Percentiles rank a stretch among this genome's conserved stretches.
phyloP scores from a whole-genome alignment of 2,329 filamentous ascomycete species.

The Ophiostoma novo-ulmi region DNA sequence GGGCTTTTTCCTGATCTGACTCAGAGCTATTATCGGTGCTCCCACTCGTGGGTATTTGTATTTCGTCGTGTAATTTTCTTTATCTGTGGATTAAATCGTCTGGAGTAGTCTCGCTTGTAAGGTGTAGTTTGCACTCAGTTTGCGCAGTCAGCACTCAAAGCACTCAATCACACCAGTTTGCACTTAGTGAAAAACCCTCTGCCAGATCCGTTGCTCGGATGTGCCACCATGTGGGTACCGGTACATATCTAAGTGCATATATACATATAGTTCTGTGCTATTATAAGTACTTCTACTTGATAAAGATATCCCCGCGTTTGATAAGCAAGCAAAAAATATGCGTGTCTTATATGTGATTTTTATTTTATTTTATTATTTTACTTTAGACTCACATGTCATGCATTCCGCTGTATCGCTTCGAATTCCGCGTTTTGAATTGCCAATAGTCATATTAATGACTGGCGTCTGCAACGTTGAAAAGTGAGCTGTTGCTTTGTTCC shows the following conservation, averaged over 20 bases:
- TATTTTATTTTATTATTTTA: background rate
- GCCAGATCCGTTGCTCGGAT: constrained; percentile 19
- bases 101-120: background rate
- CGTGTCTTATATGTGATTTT: background rate
- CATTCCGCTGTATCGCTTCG: background rate
- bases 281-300: background rate
- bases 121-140: background rate
- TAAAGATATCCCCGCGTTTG: background rate
- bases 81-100: background rate
- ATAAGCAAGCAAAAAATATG: background rate
- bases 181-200: constrained; percentile 3
- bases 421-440: background rate
- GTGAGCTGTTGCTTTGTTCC: background rate
- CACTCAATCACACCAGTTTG: background rate
- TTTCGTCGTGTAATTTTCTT: constrained; percentile 5
- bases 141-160: background rate
- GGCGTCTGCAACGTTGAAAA: background rate
- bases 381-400: background rate
- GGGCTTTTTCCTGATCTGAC: background rate
- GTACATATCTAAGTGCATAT: constrained; percentile 1
- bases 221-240: constrained; percentile 14
- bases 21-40: constrained; percentile 6
- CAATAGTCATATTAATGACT: background rate
- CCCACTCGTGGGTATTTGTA: constrained; percentile 1
- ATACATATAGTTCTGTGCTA: background rate